Evolutionary conservation across 768 basidiomycete species (phyloP).

Genomic region (Russula foetens): DNA sequence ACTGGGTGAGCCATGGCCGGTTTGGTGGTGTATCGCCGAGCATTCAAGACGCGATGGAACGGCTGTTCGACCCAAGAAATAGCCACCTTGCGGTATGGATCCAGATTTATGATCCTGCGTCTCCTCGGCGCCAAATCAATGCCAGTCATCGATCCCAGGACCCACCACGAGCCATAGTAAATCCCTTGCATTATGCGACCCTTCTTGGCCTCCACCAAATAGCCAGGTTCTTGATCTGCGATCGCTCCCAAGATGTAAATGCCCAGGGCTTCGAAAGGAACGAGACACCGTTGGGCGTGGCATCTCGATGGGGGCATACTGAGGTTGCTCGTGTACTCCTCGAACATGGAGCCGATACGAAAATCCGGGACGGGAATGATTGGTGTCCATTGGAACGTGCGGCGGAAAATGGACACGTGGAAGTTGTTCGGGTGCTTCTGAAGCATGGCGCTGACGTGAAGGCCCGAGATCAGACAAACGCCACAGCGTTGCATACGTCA

Average conservation of each 20-base stretch:
- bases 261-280: background rate
- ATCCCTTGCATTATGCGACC: background rate
- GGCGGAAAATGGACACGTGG: background rate
- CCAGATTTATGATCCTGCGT: background rate
- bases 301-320: background rate
- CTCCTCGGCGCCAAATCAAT: fast-evolving
- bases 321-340: background rate
- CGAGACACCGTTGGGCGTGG: background rate
- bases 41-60: background rate
- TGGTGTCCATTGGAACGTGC: background rate
- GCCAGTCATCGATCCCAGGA: background rate
- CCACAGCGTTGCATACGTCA: background rate
- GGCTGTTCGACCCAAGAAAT: background rate
- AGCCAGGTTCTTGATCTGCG: background rate
- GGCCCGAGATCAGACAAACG: fast-evolving
- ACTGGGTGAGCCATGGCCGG: background rate
- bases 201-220: background rate
- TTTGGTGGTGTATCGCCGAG: background rate
- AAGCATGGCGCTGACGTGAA: background rate
- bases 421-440: background rate
- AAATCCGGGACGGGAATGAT: background rate
- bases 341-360: background rate
- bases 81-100: background rate
- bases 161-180: background rate
- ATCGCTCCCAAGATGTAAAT: background rate